Evolutionary conservation across 345 rosid genomes (phyloP), one percentile per base, ranked within the genome.

Genomic region (Citrus medica): DNA sequence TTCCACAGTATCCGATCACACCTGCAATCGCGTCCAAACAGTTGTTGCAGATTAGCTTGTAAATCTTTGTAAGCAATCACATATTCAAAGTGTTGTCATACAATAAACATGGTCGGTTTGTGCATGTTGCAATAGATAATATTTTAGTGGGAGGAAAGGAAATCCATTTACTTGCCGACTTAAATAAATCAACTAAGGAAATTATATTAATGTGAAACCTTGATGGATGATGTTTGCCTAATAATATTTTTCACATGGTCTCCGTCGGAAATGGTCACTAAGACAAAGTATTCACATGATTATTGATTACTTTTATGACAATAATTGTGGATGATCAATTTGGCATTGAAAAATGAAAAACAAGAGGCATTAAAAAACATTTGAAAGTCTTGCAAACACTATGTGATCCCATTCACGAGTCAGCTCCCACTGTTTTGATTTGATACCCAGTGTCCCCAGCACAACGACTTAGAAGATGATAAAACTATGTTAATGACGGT

Each of bases 1-100:
- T 80, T 92, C 98, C 98, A 95, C 80, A 93, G 48, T 81, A 95
- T 92, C 60, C 99, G 74, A 83, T 95, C 99, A 53, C 99, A 95
- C 98, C 98, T 95, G 89, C 74, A 80, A 75, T 71, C n/a, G 56
- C 22, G 3, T 21, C 53, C 38, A 17, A 17, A 28, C 24, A 42
- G 42, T 21, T 1, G 21, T 66, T 25, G 42, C 27, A 62, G 5
- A 73, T 73, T 61, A 60, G 66, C 35, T 73, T 59, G 40, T 24
- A 33, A 35, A 35, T 19, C 27, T 30, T 22, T 24, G 30, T 27
- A 38, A 16, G 67, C 56, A 38, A 73, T 55, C 13, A 19, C 21
- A 72, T n/a, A 3, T 33, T 12, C 9, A n/a, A 37, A 58, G 35
- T 32, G 32, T 46, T 5, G 35, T 16, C 38, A 33, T 46, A 60